phyloP scores from a whole-genome alignment of 352 stramenopile genomes.

The Phytophthora hybrid region DNA sequence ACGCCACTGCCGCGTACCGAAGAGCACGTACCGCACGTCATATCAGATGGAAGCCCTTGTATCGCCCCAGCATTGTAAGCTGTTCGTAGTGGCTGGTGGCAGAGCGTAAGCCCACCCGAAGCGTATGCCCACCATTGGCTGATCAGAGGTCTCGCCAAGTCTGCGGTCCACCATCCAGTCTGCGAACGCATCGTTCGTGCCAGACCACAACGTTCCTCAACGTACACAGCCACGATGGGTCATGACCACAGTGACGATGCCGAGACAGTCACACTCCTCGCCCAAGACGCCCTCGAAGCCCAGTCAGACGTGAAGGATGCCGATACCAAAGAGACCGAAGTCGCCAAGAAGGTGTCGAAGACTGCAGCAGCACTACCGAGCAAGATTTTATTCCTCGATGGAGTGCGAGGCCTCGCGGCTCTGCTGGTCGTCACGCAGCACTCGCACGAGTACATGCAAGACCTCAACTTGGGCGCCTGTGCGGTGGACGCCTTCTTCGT shows the following conservation, averaged over 20 bases:
- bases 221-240: not conserved
- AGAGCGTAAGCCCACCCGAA: no score
- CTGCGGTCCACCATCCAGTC: not conserved
- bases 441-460: constrained; percentile 37
- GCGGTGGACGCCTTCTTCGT: constrained; percentile 56
- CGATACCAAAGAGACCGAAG: not conserved
- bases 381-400: constrained; percentile 52
- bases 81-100: no score
- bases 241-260: not conserved
- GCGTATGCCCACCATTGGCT: no score
- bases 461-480: constrained; percentile 33
- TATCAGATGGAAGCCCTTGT: no score
- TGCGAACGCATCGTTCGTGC: not conserved
- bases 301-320: constrained; percentile 1
- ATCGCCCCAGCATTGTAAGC: no score
- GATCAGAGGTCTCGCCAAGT: no score
- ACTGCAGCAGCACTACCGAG: not conserved
- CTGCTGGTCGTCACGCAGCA: constrained; percentile 40
- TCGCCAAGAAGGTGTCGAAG: not conserved
- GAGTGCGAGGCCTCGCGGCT: constrained; percentile 47
- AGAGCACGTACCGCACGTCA: no score
- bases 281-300: constrained; percentile 3
- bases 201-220: not conserved
- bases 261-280: not conserved
- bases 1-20: no score